Evolutionary conservation across 1,139 yeast species (phyloP).

Genomic region (Hemisphaericaspora lyxosophila): DNA sequence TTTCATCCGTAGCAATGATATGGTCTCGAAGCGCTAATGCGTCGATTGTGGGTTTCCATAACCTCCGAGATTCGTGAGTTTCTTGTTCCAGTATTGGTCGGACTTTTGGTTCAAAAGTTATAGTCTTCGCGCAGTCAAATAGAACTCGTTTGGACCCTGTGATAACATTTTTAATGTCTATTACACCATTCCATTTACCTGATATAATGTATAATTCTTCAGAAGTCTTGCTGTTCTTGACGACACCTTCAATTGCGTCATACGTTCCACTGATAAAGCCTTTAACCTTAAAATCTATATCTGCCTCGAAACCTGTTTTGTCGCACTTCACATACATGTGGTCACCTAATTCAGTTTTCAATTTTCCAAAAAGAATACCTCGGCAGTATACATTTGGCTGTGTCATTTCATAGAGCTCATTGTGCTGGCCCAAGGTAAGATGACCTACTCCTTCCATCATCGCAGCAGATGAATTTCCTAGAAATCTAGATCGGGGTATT

Average conservation of each 20-base stretch:
- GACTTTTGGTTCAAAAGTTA: slow-evolving; percentile 61
- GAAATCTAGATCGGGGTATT: slow-evolving; percentile 80
- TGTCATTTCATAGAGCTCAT: slow-evolving; percentile 71
- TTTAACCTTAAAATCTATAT: slow-evolving; percentile 90
- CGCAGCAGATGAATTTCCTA: slow-evolving; percentile 96
- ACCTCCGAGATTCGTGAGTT: slow-evolving; percentile 71
- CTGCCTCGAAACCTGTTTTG: slow-evolving; percentile 61
- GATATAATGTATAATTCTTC: slow-evolving; percentile 63
- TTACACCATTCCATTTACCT: slow-evolving; percentile 93
- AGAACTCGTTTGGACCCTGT: slow-evolving; percentile 53
- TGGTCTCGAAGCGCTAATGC: slow-evolving; percentile 81
- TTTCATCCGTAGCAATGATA: slow-evolving; percentile 80
- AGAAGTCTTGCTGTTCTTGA: slow-evolving; percentile 53
- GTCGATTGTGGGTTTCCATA: slow-evolving; percentile 80
- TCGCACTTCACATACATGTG: slow-evolving; percentile 75
- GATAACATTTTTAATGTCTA: slow-evolving; percentile 61
- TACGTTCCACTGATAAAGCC: slow-evolving; percentile 93
- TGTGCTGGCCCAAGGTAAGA: slow-evolving; percentile 63
- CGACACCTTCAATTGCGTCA: slow-evolving; percentile 79
- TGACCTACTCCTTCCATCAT: slow-evolving; percentile 91
- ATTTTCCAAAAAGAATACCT: slow-evolving; percentile 86
- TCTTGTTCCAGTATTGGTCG: slow-evolving; percentile 80
- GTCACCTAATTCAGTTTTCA: slow-evolving; percentile 90
- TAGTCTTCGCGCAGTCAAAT: slow-evolving; percentile 61
- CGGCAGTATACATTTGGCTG: slow-evolving; percentile 98